A percentile compares a stretch with the other conserved stretches of the same genome.
phyloP scores from a whole-genome alignment of 2,329 filamentous ascomycete species.

The Golovinomyces cichoracearum region DNA sequence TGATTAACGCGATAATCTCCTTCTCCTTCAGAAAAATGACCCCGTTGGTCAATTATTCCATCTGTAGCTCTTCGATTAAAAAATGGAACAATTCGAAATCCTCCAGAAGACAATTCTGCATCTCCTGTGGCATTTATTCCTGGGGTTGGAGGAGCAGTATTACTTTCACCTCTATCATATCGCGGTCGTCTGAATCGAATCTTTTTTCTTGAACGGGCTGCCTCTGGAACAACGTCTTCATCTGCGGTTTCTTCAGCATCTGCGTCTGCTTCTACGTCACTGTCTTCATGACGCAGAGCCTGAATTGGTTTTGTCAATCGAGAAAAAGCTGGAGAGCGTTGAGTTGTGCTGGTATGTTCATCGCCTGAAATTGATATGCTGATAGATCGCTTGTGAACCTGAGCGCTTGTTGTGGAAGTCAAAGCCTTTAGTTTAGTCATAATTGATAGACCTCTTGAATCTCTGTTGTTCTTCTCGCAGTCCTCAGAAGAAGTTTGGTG shows the following conservation, averaged over 20 bases:
- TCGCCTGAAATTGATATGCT: constrained; percentile 13
- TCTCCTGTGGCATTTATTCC: constrained; percentile 15
- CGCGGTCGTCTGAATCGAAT: constrained; percentile 32
- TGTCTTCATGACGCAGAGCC: constrained; percentile 30
- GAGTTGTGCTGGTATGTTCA: constrained; percentile 17
- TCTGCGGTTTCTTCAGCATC: constrained; percentile 74
- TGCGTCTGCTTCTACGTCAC: constrained; percentile 43
- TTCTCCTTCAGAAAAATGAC: constrained; percentile 50
- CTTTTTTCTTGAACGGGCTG: constrained; percentile 32
- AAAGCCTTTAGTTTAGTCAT: constrained; percentile 59
- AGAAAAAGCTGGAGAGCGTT: constrained; percentile 23
- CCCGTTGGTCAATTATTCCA: constrained; percentile 27
- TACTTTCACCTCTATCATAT: constrained; percentile 29
- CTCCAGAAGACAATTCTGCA: constrained; percentile 11
- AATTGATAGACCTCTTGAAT: constrained; percentile 36
- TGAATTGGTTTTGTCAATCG: constrained; percentile 25
- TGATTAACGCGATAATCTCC: constrained; percentile 35
- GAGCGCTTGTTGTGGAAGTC: constrained; percentile 24
- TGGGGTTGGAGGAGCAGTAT: constrained; percentile 34
- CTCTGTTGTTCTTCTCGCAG: constrained; percentile 31
- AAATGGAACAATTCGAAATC: constrained; percentile 18
- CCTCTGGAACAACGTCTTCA: constrained; percentile 30
- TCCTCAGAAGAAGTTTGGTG: constrained; percentile 42
- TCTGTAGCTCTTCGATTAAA: constrained; percentile 39
- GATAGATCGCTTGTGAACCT: constrained; percentile 21